Percentiles rank a stretch among this genome's conserved stretches.
These are phyloP conservation scores for Skeletonema tropicum DNA, from an alignment of 108 stramenopile species.

Conservation along the genomic window DNA sequence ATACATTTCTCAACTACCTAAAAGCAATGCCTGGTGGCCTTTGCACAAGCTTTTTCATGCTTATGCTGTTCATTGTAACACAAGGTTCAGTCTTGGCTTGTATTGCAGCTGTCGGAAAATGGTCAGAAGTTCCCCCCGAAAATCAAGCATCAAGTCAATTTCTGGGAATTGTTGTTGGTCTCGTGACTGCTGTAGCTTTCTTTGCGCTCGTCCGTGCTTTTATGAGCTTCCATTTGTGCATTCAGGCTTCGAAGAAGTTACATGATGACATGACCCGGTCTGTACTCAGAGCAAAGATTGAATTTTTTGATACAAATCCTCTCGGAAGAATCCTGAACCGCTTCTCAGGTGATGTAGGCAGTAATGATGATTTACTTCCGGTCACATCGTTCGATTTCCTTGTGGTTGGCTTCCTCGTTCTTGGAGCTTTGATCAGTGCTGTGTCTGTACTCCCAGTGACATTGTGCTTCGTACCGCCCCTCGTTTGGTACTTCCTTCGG, in stretches of 20 bases:
- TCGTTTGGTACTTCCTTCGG: constrained; percentile 70
- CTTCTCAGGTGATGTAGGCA: constrained; percentile 69
- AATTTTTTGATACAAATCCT: constrained; percentile 94
- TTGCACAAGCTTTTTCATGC: constrained; percentile 47
- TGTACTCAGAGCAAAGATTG: constrained; percentile 83
- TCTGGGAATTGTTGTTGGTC: constrained; percentile 56
- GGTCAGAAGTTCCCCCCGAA: constrained; percentile 58
- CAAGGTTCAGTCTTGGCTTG: constrained; percentile 64
- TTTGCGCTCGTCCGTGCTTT: constrained; percentile 56
- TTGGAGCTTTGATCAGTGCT: constrained; percentile 71
- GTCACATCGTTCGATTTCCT: constrained; percentile 79
- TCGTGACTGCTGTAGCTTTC: constrained; percentile 51
- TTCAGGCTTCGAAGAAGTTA: constrained; percentile 73
- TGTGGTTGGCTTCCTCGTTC: constrained; percentile 66
- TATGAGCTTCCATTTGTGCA: constrained; percentile 50
- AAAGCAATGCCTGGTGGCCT: constrained; percentile 70
- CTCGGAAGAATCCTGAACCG: constrained; percentile 89
- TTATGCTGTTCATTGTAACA: constrained; percentile 63
- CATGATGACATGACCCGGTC: constrained; percentile 82
- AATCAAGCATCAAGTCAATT: constrained; percentile 56
- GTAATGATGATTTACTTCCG: constrained; percentile 79
- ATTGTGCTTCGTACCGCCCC: constrained; percentile 68
- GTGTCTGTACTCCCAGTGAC: constrained; percentile 68
- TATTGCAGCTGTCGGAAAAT: constrained; percentile 64
- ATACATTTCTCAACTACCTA: constrained; percentile 78